Evolutionary conservation across 202 grass and related monocot genomes (phyloP), one percentile per base, ranked within the genome.

Genomic region (Brachypodium distachyon): DNA sequence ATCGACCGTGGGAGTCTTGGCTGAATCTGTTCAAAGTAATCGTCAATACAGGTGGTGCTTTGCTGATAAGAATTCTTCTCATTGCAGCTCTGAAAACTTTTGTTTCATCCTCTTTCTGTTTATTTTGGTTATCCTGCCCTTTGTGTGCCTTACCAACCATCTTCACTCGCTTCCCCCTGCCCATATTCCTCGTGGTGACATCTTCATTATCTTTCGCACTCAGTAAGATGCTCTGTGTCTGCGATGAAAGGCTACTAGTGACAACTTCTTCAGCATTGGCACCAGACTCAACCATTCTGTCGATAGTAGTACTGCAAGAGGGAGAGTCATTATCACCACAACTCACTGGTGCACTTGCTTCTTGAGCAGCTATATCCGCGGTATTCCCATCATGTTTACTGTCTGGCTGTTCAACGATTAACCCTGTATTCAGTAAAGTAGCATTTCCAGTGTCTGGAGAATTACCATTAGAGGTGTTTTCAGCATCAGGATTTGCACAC

Each of bases 1-100:
- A 88, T 17, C 89, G 87, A 31, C 91, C 96, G 77, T 88, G 77
- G 39, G 80, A 75, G 29, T 98, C 96, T 22, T 95, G 91, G 38
- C 89, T 83, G 71, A 98, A 95, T 88, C 96, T 98, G 77, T 98
- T 98, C 87, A 98, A 84, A 39, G 94, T 88, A 73, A 95, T 80
- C 10, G 89, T 95, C 78, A 98, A 82, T 76, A 90, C 87, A 85
- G 83, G 80, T 68, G 96, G 91, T 14, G 83, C 81, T 74, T 73
- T 87, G 70, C 80, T 80, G 79, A 98, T 85, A 88, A 95, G 79
- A 78, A 92, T 88, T 85, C 91, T 92, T 82, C 93, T 95, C 85
- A 86, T 90, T 68, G 92, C 92, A 87, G 89, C 77, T 67, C 92
- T 92, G 70, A 87, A 90, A 37, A 90, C 70, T 48, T 88, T 90